A percentile compares a stretch with the other conserved stretches of the same genome.
phyloP scores from a whole-genome alignment of 116 monocot genomes.

The Iris pallida region DNA sequence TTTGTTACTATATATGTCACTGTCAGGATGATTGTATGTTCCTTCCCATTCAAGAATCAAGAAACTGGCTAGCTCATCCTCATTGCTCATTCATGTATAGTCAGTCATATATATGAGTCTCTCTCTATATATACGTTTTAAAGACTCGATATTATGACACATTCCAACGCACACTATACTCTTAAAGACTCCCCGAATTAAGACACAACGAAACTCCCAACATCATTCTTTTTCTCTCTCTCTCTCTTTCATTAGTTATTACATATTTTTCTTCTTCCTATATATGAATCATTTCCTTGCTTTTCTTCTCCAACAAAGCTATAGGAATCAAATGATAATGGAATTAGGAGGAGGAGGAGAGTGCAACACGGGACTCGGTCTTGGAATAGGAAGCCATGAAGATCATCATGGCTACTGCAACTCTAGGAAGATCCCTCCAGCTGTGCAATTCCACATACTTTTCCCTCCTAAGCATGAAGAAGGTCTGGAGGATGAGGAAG shows the following conservation, averaged over 20 bases:
- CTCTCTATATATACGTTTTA: background rate
- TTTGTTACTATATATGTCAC: background rate
- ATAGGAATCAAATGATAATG: background rate
- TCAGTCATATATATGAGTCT: no score
- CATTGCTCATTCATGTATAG: no score
- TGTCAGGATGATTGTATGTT: no score
- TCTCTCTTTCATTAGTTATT: background rate
- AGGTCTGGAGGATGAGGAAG: background rate
- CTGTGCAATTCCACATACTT: constrained; percentile 6
- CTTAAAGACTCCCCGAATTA: background rate
- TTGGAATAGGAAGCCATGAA: background rate
- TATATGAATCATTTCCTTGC: background rate
- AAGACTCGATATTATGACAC: constrained; percentile 4
- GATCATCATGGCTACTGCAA: background rate
- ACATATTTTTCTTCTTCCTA: background rate
- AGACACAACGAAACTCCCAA: background rate
- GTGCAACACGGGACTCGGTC: constrained; percentile 16
- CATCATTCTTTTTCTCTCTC: background rate
- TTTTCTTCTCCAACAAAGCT: background rate
- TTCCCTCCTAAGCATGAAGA: constrained; percentile 10
- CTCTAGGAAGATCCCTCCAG: background rate
- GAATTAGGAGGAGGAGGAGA: constrained; percentile 2
- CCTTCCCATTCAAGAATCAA: no score
- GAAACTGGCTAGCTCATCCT: no score
- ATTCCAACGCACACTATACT: background rate